Evolutionary conservation across 2,329 filamentous ascomycete species (phyloP), one percentile per base, ranked within the genome.

Genomic region (Hyphodiscus sp.): DNA sequence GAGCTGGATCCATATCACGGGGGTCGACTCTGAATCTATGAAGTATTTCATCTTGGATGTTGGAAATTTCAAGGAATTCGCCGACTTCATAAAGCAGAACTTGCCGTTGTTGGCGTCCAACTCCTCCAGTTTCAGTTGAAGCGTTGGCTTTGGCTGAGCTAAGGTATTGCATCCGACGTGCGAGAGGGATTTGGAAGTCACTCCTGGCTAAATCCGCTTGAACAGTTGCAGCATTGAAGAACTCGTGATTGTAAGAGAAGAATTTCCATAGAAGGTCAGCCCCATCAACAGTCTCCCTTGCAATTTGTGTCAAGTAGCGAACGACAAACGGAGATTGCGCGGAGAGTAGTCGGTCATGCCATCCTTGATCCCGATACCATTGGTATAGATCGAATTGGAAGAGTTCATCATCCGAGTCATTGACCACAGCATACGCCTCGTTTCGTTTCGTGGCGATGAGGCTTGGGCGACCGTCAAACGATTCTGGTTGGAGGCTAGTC

Each of bases 341-440:
- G 38, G 86, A 83, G 33, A 99, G 80, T 26, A 99, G 80, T 15
- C 91, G 86, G 58, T 96, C 90, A 10, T 83, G 87, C 83, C 89
- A 91, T 18, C 87, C 86, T 68, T 91, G 85, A 51, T 80, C 73
- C 61, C 97, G 84, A 70, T 99, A 99, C 92, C 94, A 99, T 65
- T 96, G 91, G 68, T 96, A 99, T n/a, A 99, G 78, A 64, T 89
- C 90, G 57, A 89, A 95, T 68, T 97, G 87, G 74, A 99, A 99
- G 4, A 96, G 88, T 65, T 96, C 89, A 61, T 99, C 94, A 15
- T 86, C 81, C 0, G 92, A 95, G 54, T 80, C 81, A 66, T 95
- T 89, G 63, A 99, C 91, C 2, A 96, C 88, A 45, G 85, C 82
- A 70, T 97, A 96, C 0, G 94, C 92, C 72, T 99, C 92, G 48